phyloP scores from a whole-genome alignment of 2,329 filamentous ascomycete species.

The Metarhizium humberi region DNA sequence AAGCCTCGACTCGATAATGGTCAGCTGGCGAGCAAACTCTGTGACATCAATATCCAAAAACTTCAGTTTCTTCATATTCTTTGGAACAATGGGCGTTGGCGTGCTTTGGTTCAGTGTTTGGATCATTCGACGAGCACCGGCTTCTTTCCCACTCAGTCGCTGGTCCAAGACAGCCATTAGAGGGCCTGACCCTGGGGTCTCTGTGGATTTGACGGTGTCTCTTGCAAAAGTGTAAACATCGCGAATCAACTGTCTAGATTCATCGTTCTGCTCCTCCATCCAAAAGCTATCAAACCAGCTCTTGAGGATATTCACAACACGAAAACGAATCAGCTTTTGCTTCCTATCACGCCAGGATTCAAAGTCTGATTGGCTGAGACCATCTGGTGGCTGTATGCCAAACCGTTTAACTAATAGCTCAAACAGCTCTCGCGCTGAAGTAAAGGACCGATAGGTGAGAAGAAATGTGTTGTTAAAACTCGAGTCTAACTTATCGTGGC shows the following conservation, averaged over 20 bases:
- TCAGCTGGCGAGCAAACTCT: slow-evolving; percentile 95
- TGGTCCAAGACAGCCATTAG: slow-evolving; percentile 85
- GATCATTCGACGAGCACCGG: slow-evolving; percentile 74
- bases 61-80: slow-evolving; percentile 99
- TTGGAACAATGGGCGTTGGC: slow-evolving; percentile 84
- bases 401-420: slow-evolving; percentile 88
- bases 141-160: slow-evolving; percentile 78
- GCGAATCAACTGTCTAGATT: slow-evolving; percentile 75
- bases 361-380: slow-evolving; percentile 64
- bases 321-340: slow-evolving; percentile 90
- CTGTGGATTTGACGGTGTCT: slow-evolving; percentile 85
- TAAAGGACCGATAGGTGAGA: slow-evolving; percentile 93
- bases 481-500: slow-evolving; percentile 90
- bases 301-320: slow-evolving; percentile 95
- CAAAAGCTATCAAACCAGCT: slow-evolving; percentile 98
- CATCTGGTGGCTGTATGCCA: slow-evolving; percentile 82
- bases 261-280: slow-evolving; percentile 90
- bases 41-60: slow-evolving; percentile 94
- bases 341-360: slow-evolving; percentile 88
- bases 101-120: slow-evolving; percentile 76
- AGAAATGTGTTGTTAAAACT: slow-evolving; percentile 98
- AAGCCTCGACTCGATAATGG: slow-evolving; percentile 88
- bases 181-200: slow-evolving; percentile 79
- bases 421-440: slow-evolving; percentile 80
- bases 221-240: slow-evolving; percentile 86